Base-by-base conservation (phyloP, 75 land plant genomes). In the Cryptomeria japonica region DNA sequence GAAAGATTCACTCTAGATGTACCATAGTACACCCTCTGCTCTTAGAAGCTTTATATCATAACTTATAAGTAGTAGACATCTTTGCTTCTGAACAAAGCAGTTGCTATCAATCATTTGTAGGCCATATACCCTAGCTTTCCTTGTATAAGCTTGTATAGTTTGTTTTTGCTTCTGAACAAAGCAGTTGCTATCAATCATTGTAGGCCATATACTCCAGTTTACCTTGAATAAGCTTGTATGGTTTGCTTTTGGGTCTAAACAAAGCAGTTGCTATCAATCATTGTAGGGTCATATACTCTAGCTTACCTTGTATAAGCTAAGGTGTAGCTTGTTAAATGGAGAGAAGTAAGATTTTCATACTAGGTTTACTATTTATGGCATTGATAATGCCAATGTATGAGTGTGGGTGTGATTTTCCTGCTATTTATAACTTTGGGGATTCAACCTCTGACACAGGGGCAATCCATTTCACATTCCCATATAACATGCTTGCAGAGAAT, bases 381-480 rank as follows among this genome's bases (percentile, higher is more conserved):
- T 11, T 11, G 0, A 3, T 75, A 32, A 8, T 75, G 37, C 77
- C 38, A 75, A 34, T 34, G 37, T 75, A 41, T 41, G 84, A 38
- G 5, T 38, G 80, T 72, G 42, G 37, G 22, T 87, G 88, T 38
- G 76, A 87, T 28, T 90, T 85, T 70, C 90, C 90, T 31, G 90
- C 80, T 6, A 83, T 90, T 36, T 90, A 88, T 58, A 90, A 90
- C 56, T 90, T 90, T 64, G 90, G 90, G 16, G 90, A 90, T 46
- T 88, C 90, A 6, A 88, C 90, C 56, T 88, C 90, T 14, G 86
- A 90, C 49, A 90, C 86, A 2, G 90, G 90, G 3, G 86, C 91
- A 13, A 70, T 84, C 55, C 90, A 88, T 34, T 85, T 77, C 25
- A 7, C 86, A 16, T 90, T 90, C 77, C 90, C 90, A 16, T 72